These are phyloP conservation scores for Ceratobasidium sp. DNA, from an alignment of 1,284 basidiomycete genomes.

Conservation along the genomic window DNA sequence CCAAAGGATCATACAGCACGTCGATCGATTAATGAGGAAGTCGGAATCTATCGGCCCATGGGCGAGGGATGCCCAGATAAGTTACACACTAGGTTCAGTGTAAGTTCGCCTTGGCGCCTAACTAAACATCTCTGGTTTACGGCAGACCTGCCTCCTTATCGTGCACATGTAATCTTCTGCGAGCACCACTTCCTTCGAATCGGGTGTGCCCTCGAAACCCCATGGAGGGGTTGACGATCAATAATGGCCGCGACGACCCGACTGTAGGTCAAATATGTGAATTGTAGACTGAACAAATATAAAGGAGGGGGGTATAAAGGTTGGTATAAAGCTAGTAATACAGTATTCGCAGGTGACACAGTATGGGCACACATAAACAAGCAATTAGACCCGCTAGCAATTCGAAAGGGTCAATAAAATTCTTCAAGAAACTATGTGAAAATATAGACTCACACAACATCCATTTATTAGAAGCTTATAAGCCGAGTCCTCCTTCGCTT, in stretches of 20 bases:
- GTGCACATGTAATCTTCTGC: not conserved
- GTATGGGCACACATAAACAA: not conserved
- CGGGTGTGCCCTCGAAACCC: not conserved
- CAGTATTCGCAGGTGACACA: not conserved
- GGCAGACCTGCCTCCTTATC: not conserved
- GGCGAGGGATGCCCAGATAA: not conserved
- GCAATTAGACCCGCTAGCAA: constrained; percentile 3
- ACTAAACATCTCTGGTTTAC: not conserved
- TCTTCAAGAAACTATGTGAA: too few species aligned
- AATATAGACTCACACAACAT: constrained; percentile 28
- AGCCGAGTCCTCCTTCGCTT: constrained; percentile 28
- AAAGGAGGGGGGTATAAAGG: not conserved
- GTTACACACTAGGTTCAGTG: too few species aligned
- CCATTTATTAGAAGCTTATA: not conserved
- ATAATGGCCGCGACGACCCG: not conserved
- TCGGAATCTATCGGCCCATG: not conserved
- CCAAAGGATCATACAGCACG: not conserved
- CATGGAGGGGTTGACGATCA: not conserved
- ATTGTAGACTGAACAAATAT: too few species aligned
- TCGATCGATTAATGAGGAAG: not conserved
- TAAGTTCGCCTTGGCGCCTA: not conserved
- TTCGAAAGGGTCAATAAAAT: too few species aligned
- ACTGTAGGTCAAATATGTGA: not conserved
- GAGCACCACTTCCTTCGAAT: not conserved
- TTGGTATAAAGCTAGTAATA: not conserved